phyloP scores from a whole-genome alignment of 306 rosid genomes.

The Boehmeria nivea region DNA sequence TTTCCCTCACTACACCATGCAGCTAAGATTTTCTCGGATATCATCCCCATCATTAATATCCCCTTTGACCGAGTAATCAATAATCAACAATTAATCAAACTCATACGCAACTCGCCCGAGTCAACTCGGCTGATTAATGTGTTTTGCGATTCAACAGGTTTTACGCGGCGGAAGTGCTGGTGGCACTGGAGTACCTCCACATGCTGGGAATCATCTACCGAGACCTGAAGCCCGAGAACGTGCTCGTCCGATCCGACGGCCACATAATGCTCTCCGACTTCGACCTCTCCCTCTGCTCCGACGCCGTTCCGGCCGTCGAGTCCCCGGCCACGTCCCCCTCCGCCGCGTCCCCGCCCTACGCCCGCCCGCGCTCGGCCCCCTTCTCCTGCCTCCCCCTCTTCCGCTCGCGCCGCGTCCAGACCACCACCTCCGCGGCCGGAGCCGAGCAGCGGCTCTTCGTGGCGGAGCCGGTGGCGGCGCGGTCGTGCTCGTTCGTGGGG shows the following conservation, averaged over 20 bases:
- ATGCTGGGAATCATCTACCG: conserved; percentile 97
- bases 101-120: not conserved
- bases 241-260: conserved; percentile 94
- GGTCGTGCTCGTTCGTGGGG: conserved; percentile 87
- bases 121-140: not conserved
- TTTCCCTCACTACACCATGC: conserved; percentile 1
- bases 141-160: conserved; percentile 45
- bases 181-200: conserved; percentile 93
- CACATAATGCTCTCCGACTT: conserved; percentile 98
- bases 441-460: conserved; percentile 87
- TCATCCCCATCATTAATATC: no score
- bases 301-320: conserved; percentile 86
- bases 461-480: conserved; percentile 81
- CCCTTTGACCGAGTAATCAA: not conserved
- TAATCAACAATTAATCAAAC: not conserved
- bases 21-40: conserved; percentile 1
- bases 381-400: conserved; percentile 63
- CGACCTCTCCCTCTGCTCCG: conserved; percentile 73
- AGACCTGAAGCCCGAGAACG: conserved; percentile 93
- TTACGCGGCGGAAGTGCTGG: conserved; percentile 91
- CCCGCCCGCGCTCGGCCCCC: conserved; percentile 29
- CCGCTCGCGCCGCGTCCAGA: conserved; percentile 73
- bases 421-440: conserved; percentile 33
- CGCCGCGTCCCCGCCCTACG: conserved; percentile 25
- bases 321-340: conserved; percentile 39